phyloP scores from a whole-genome alignment of 257 asterid genomes.

The Eucommia ulmoides region DNA sequence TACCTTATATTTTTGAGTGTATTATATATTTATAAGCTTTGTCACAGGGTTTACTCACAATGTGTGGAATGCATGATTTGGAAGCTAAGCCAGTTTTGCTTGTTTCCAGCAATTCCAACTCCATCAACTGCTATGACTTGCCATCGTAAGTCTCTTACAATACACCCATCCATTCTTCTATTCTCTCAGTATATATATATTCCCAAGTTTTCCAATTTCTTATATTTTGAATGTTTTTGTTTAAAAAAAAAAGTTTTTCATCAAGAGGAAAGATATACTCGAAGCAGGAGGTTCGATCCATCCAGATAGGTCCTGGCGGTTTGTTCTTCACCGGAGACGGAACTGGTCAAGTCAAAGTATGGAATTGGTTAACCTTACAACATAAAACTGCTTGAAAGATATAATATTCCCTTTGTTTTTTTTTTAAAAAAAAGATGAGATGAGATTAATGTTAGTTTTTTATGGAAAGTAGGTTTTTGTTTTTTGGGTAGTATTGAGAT shows the following conservation, averaged over 20 bases:
- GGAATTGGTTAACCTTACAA: slow-evolving; percentile 71
- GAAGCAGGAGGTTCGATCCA: slow-evolving; percentile 66
- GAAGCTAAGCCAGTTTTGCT: slow-evolving; percentile 86
- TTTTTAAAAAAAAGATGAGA: too few relatives aligned
- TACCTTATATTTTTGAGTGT: not conserved
- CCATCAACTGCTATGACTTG: slow-evolving; percentile 64
- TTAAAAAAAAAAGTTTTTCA: slow-evolving; percentile 56
- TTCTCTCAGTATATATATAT: not conserved
- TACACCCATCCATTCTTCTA: not conserved
- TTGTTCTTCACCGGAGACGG: slow-evolving; percentile 94
- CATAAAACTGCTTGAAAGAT: slow-evolving; percentile 21
- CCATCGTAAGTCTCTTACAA: slow-evolving; percentile 59
- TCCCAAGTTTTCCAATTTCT: not conserved
- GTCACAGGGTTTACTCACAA: slow-evolving; percentile 73
- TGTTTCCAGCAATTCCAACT: slow-evolving; percentile 76
- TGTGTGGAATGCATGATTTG: slow-evolving; percentile 92
- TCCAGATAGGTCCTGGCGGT: slow-evolving; percentile 78
- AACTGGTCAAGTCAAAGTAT: slow-evolving; percentile 74
- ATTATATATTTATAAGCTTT: slow-evolving; percentile 4
- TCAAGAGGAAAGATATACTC: slow-evolving; percentile 82
- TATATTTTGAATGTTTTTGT: not conserved
- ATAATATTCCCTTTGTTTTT: too few relatives aligned
- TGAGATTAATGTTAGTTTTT: too few relatives aligned
- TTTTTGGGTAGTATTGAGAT: too few relatives aligned
- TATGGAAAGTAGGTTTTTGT: too few relatives aligned